phyloP scores from a whole-genome alignment of 805 yeast genomes.

The Candida boidinii region DNA sequence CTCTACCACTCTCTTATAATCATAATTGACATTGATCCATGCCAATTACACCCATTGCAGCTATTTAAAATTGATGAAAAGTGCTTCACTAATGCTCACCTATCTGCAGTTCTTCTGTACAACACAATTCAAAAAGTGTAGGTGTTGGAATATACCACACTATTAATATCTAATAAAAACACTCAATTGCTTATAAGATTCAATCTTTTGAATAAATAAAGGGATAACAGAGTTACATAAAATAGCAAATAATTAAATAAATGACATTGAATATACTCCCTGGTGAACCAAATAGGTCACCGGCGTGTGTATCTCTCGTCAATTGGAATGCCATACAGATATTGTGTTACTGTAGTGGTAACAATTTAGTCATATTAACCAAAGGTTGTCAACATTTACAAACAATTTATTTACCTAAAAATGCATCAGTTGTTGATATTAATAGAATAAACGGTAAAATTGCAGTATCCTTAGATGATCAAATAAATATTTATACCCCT shows the following conservation, averaged over 20 bases:
- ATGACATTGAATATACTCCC: conserved; percentile 73
- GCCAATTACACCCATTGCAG: too few species aligned
- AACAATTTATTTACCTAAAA: conserved; percentile 63
- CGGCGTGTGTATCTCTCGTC: conserved; percentile 47
- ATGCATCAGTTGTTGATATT: conserved; percentile 59
- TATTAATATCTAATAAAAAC: background rate
- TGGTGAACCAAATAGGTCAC: conserved; percentile 66
- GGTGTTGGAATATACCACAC: background rate
- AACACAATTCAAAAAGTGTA: too few species aligned
- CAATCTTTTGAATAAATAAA: too few species aligned
- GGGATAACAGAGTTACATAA: too few species aligned
- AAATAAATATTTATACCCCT: conserved; percentile 47
- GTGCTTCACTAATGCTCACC: too few species aligned
- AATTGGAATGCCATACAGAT: conserved; percentile 61
- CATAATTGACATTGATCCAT: too few species aligned
- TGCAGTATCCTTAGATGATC: conserved; percentile 41
- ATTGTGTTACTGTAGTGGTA: conserved; percentile 78
- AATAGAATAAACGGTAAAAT: conserved; percentile 52
- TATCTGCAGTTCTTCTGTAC: too few species aligned
- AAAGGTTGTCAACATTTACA: conserved; percentile 52
- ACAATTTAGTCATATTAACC: conserved; percentile 64
- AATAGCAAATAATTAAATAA: too few species aligned
- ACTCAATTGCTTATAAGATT: too few species aligned
- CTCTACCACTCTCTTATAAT: too few species aligned
- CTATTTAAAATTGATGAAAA: too few species aligned